These are phyloP conservation scores for Macrolepiota fuliginosa DNA, from an alignment of 768 basidiomycete species.

Conservation along the genomic window DNA sequence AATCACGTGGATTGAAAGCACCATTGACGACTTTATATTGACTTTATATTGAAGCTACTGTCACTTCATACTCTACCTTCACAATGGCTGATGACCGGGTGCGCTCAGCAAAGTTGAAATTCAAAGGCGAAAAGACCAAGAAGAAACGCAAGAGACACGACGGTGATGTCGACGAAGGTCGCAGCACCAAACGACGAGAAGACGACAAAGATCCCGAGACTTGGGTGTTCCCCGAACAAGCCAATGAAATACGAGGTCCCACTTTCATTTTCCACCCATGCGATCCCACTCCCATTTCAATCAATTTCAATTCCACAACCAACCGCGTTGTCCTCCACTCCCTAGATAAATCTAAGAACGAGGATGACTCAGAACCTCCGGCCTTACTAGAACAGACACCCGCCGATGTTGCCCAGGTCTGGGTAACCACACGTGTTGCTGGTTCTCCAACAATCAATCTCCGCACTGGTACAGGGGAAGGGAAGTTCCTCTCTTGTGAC, in stretches of 20 bases:
- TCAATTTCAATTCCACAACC: constrained; percentile 78
- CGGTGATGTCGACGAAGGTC: constrained; percentile 46
- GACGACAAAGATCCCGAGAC: constrained; percentile 70
- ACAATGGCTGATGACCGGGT: constrained; percentile 42
- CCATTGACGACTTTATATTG: constrained; percentile 21
- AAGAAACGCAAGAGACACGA: constrained; percentile 78
- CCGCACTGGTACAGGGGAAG: constrained; percentile 82
- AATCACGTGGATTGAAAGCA: constrained; percentile 31
- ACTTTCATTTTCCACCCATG: constrained; percentile 84
- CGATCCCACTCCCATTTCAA: constrained; percentile 70
- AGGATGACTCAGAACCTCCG: constrained; percentile 41
- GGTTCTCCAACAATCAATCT: constrained; percentile 84
- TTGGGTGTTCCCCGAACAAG: constrained; percentile 75
- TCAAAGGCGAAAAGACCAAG: constrained; percentile 84
- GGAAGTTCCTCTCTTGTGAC: constrained; percentile 89
- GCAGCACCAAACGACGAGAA: constrained; percentile 45
- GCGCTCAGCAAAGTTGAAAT: constrained; percentile 76
- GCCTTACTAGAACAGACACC: constrained; percentile 66
- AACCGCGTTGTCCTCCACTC: constrained; percentile 65
- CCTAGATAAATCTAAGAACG: constrained; percentile 57
- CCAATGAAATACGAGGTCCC: constrained; percentile 81
- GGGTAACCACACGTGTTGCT: constrained; percentile 86
- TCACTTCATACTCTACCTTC: not conserved
- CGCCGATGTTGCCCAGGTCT: constrained; percentile 83
- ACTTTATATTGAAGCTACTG: too few species aligned